Evolutionary conservation across 2,329 filamentous ascomycete species (phyloP).

Genomic region (Colletotrichum sojae): DNA sequence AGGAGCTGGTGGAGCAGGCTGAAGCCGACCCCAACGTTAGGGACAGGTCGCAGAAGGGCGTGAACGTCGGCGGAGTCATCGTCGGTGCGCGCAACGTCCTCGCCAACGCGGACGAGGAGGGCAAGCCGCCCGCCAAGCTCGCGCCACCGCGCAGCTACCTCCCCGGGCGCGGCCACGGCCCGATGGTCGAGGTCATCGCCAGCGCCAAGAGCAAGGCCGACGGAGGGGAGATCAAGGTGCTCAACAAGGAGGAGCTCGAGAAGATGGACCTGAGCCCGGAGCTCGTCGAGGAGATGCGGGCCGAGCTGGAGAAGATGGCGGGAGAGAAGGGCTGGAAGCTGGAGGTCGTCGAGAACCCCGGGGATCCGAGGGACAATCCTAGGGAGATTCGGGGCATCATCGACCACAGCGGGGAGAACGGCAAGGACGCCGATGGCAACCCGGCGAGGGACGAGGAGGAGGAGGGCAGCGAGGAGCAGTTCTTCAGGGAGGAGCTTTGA

Average conservation of each 20-base stretch:
- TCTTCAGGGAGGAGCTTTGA: conserved; percentile 68
- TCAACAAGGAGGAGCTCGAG: conserved; percentile 77
- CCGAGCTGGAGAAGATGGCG: conserved; percentile 77
- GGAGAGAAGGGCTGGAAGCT: conserved; percentile 83
- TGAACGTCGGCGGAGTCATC: conserved; percentile 67
- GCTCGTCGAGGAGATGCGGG: conserved; percentile 77
- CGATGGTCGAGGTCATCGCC: conserved; percentile 59
- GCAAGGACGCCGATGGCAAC: conserved; percentile 42
- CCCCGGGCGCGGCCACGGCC: conserved; percentile 43
- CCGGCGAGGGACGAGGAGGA: conserved; percentile 19
- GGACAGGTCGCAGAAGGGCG: conserved; percentile 44
- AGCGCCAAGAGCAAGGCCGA: conserved; percentile 65
- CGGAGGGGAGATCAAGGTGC: conserved; percentile 71
- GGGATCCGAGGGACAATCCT: conserved; percentile 56
- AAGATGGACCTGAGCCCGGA: conserved; percentile 76
- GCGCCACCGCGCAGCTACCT: conserved; percentile 60
- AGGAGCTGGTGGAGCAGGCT: conserved; percentile 15
- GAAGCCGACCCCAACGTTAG: conserved; percentile 19
- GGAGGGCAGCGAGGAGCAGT: conserved; percentile 59
- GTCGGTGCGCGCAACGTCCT: conserved; percentile 67
- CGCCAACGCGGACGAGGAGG: conserved; percentile 61
- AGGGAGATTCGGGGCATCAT: conserved; percentile 79
- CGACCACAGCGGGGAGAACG: conserved; percentile 62
- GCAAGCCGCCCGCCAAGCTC: conserved; percentile 62
- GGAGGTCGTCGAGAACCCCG: conserved; percentile 80